Conservation (phyloP, 1,284 basidiomycete species). For the Microbotryomycetes sp. region DNA sequence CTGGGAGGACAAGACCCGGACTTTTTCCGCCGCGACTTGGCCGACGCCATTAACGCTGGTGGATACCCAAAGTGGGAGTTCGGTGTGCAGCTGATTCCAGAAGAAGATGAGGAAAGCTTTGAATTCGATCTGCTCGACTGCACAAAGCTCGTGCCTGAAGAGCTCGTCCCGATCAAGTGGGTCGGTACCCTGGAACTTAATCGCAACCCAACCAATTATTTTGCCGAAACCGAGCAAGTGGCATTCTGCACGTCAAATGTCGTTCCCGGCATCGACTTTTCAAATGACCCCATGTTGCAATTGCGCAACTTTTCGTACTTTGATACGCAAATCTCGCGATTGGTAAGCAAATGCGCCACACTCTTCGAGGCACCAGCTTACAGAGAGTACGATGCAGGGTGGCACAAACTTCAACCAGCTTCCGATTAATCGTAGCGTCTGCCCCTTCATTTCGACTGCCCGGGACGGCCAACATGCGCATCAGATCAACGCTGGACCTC, state of each 20-base stretch:
- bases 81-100: conserved; percentile 63
- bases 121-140: conserved; percentile 78
- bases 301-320: conserved; percentile 66
- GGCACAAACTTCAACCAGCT: conserved; percentile 50
- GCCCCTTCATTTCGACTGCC: conserved; percentile 57
- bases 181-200: conserved; percentile 70
- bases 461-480: conserved; percentile 58
- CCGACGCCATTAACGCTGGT: conserved; percentile 57
- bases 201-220: conserved; percentile 54
- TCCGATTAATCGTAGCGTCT: conserved; percentile 73
- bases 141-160: conserved; percentile 71
- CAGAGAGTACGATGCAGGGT: conserved; percentile 55
- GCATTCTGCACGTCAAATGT: conserved; percentile 76
- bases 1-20: conserved; percentile 65
- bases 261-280: conserved; percentile 71
- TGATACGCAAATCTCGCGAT: conserved; percentile 23
- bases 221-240: conserved; percentile 62
- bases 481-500: conserved; percentile 60
- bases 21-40: conserved; percentile 19
- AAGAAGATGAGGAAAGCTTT: conserved; percentile 60
- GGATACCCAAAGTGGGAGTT: conserved; percentile 66
- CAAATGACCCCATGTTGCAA: conserved; percentile 73
- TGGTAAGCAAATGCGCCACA: neutral
- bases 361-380: neutral
- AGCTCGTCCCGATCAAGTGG: conserved; percentile 62